Conservation (phyloP, 192 early-diverging fungal species). For the Coemansia sp. region DNA sequence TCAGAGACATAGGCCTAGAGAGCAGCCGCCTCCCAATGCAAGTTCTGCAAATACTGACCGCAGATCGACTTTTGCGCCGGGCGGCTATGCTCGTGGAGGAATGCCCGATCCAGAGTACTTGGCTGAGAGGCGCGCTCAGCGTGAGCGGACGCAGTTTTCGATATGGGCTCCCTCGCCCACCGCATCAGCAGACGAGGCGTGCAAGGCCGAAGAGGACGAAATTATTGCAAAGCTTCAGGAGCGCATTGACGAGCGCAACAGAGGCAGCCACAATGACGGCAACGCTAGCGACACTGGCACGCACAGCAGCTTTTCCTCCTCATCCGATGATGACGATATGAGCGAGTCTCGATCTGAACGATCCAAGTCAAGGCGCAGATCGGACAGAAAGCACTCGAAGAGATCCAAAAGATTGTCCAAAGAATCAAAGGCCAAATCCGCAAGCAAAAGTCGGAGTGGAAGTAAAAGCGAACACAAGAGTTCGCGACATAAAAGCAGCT, state of each 20-base stretch:
- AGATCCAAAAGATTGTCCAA: not conserved
- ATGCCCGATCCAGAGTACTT: constrained; percentile 27
- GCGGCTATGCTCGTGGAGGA: not conserved
- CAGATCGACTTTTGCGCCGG: not conserved
- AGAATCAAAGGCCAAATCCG: constrained; percentile 17
- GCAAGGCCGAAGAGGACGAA: constrained; percentile 24
- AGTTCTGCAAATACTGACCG: not conserved
- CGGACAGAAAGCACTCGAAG: constrained; percentile 1
- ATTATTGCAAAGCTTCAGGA: constrained; percentile 25
- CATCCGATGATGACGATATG: too few relatives aligned
- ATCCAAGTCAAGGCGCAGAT: not conserved
- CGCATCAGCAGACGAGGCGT: constrained; percentile 48
- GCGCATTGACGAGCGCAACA: constrained; percentile 11
- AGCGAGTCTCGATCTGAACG: constrained; percentile 15
- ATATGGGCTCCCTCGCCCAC: constrained; percentile 60
- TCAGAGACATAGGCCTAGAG: not conserved
- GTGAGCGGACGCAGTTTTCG: constrained; percentile 41
- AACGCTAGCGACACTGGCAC: constrained; percentile 9
- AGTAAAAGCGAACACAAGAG: constrained; percentile 23
- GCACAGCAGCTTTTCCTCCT: constrained; percentile 11
- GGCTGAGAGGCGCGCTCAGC: constrained; percentile 32
- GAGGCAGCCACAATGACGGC: not conserved
- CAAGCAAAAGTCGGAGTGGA: constrained; percentile 15
- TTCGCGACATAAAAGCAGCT: constrained; percentile 4
- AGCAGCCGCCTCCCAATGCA: not conserved